Evolutionary conservation across 805 yeast species (phyloP), one percentile per base, ranked within the genome.

Genomic region (Tanozyma kutaoensis): DNA sequence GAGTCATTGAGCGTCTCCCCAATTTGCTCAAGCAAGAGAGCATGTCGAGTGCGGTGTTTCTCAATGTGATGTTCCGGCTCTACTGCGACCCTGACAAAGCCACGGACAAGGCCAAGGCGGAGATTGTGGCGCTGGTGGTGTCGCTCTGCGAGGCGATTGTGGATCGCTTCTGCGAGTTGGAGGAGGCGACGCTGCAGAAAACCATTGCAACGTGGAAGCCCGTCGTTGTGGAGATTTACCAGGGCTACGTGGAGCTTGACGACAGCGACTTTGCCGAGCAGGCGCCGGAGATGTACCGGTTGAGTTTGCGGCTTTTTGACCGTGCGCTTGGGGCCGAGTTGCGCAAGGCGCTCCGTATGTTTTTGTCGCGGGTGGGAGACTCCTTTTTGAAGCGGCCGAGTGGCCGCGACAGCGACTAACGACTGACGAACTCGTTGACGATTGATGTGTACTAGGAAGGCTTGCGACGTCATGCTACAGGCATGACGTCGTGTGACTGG

Each of bases 1-100:
- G 95, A 1, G 76, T 85, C 22, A 88, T 86, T 53, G 93, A 84
- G 43, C 76, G 86, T 45, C 65, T 88, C 29, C 98, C 99, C 13
- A 93, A 91, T 41, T 56, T 91, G 40, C 58, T 86, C 40, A 80
- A 81, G 41, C 98, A 93, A 52, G 98, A 93, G 50, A 75, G 93
- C 0, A 72, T 84, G 20, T 73, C 95, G 0, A 76, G 94, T 1
- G 88, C 93, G 2, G 94, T 85, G 2, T 79, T 75, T 47, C 73
- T 88, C 36, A 74, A 76, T 40, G 66, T 86, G 24, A 62, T 81
- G 61, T 81, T 88, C 62, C 66, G 78, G 41, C 57, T 88, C 43
- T 85, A 82, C 48, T 69, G 78, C 33, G 84, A 77, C 43, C 60
- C 62, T 11, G 63, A 58, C 15, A 72, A 72, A 45, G 41, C 34